phyloP scores from a whole-genome alignment of 305 asterid species.

The Ruellia speciosa region DNA sequence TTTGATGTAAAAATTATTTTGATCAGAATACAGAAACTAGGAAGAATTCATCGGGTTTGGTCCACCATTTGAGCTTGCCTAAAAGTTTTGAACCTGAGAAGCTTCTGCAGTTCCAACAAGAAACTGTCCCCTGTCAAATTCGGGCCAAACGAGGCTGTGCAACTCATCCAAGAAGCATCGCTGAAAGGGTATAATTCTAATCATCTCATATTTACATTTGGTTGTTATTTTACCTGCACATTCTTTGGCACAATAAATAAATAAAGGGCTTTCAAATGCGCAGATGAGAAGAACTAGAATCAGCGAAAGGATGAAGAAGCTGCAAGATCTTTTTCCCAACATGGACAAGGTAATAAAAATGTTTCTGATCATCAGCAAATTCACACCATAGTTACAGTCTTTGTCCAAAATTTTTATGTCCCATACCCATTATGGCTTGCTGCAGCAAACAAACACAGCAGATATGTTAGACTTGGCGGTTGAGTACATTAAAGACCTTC shows the following conservation, averaged over 20 bases:
- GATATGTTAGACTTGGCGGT: slow-evolving; percentile 90
- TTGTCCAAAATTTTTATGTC: too few relatives aligned
- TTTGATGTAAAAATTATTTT: slow-evolving; percentile 3
- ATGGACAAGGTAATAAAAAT: slow-evolving; percentile 74
- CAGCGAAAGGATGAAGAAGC: slow-evolving; percentile 85
- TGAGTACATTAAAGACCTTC: slow-evolving; percentile 81
- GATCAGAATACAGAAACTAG: slow-evolving; percentile 44
- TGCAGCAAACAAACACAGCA: slow-evolving; percentile 86
- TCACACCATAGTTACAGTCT: neutral
- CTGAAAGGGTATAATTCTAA: slow-evolving; percentile 60
- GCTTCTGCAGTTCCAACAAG: slow-evolving; percentile 43
- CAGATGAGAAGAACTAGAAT: slow-evolving; percentile 76
- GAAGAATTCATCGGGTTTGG: slow-evolving; percentile 33
- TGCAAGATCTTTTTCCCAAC: slow-evolving; percentile 84
- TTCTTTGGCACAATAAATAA: neutral
- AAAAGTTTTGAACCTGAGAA: slow-evolving; percentile 51
- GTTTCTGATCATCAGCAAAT: neutral
- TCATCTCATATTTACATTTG: neutral
- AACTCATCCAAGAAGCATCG: slow-evolving; percentile 93
- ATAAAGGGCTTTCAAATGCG: neutral
- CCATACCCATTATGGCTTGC: too few relatives aligned
- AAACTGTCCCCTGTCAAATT: slow-evolving; percentile 46
- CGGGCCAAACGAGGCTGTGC: slow-evolving; percentile 97
- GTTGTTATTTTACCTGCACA: neutral
- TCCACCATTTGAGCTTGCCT: slow-evolving; percentile 86